A percentile compares a stretch with the other conserved stretches of the same genome.
phyloP scores from a whole-genome alignment of 306 rosid species.

The Cicer cuneatum region DNA sequence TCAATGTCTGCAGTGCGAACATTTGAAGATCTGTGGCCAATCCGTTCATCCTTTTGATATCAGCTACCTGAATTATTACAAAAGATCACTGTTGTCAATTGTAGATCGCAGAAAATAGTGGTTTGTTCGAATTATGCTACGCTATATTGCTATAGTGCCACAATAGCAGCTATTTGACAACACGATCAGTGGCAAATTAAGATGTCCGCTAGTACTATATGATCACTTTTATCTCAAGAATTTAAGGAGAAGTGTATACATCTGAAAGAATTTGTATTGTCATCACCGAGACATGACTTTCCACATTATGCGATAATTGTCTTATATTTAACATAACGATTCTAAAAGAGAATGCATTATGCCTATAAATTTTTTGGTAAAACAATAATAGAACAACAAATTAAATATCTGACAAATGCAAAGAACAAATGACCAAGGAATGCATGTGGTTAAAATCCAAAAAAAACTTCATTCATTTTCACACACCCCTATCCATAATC shows the following conservation, averaged over 20 bases:
- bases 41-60: constrained; percentile 82
- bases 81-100: neutral
- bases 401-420: neutral
- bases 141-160: too few relatives aligned
- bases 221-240: neutral
- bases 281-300: neutral
- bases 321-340: neutral
- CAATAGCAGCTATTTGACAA: too few relatives aligned
- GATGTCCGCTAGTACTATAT: neutral
- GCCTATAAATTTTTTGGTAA: neutral
- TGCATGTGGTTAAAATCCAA: neutral
- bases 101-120: too few relatives aligned
- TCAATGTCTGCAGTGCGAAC: constrained; percentile 79
- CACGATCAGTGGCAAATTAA: neutral
- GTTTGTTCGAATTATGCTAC: too few relatives aligned
- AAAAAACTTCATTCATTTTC: constrained; percentile 6
- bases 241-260: neutral
- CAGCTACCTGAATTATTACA: constrained; percentile 68
- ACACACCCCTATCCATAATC: neutral
- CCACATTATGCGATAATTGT: neutral
- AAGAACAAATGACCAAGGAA: too few relatives aligned
- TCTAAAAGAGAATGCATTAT: constrained; percentile 5
- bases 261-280: neutral
- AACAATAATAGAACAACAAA: neutral
- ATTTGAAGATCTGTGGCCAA: constrained; percentile 86